These are phyloP conservation scores for Salmacisia buchloeana DNA, from an alignment of 1,284 basidiomycete species.

Conservation along the genomic window DNA sequence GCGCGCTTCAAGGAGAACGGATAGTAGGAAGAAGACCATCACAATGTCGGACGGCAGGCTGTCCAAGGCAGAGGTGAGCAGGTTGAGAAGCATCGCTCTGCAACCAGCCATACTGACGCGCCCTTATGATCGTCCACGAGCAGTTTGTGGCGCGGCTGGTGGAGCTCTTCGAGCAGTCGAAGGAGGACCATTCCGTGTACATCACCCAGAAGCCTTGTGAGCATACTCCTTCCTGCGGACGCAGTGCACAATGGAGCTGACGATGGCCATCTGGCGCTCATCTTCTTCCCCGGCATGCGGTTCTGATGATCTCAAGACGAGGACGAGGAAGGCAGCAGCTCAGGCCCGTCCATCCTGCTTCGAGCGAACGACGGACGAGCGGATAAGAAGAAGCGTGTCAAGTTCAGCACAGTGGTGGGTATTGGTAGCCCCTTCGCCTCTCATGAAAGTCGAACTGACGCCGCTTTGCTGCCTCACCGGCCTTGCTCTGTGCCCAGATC, in stretches of 20 bases:
- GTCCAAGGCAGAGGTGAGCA: conserved; percentile 3
- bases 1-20: background rate
- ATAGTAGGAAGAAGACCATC: background rate
- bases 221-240: background rate
- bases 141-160: conserved; percentile 2
- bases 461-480: background rate
- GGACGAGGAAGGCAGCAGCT: background rate
- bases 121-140: background rate
- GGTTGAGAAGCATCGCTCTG: too few relatives aligned
- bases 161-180: conserved; percentile 1
- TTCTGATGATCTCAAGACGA: background rate
- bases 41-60: background rate
- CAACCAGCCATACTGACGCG: too few relatives aligned
- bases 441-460: background rate
- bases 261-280: background rate
- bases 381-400: background rate
- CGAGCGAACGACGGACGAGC: background rate
- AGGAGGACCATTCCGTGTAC: conserved; percentile 7
- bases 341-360: background rate
- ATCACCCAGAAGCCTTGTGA: conserved; percentile 7
- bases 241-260: background rate
- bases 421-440: background rate
- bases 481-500: background rate
- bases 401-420: conserved; percentile 10
- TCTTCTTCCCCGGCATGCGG: background rate